A percentile compares a stretch with the other conserved stretches of the same genome.
Conservation (phyloP, 306 rosid genomes). For the Malus sieversii region DNA sequence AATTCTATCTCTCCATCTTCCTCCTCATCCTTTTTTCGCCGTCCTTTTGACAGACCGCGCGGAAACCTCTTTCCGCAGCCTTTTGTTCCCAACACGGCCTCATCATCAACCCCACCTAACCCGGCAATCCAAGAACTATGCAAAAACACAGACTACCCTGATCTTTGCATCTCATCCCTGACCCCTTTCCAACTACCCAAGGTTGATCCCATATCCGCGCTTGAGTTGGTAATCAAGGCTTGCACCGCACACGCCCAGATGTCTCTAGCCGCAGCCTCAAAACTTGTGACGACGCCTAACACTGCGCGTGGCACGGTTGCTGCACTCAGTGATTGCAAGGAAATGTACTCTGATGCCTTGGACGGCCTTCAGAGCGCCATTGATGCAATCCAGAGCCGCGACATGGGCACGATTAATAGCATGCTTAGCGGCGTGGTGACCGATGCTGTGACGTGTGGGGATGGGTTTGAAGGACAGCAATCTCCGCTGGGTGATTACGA, state of each 20-base stretch:
- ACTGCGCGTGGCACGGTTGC: background rate
- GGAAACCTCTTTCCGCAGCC: background rate
- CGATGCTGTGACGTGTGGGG: constrained; percentile 25
- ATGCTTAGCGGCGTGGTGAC: constrained; percentile 32
- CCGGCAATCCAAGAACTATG: constrained; percentile 17
- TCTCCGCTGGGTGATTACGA: constrained; percentile 1
- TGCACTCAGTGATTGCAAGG: constrained; percentile 12
- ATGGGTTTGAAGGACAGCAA: constrained; percentile 10
- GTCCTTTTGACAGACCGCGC: background rate
- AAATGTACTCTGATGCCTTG: constrained; percentile 15
- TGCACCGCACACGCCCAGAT: background rate
- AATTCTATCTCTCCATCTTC: background rate
- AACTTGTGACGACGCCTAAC: background rate
- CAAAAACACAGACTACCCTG: constrained; percentile 16
- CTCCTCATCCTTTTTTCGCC: background rate
- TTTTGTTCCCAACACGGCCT: background rate
- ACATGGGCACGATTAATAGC: constrained; percentile 21
- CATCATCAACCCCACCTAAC: background rate
- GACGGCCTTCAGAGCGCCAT: constrained; percentile 24
- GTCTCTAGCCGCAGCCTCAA: background rate
- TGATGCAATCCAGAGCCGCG: constrained; percentile 4
- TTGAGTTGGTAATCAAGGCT: constrained; percentile 14
- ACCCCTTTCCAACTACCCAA: constrained; percentile 8
- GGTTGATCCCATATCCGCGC: background rate
- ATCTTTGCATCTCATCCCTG: constrained; percentile 16